Evolutionary conservation across 2,329 filamentous ascomycete species (phyloP).

Genomic region (Cercospora sp.): DNA sequence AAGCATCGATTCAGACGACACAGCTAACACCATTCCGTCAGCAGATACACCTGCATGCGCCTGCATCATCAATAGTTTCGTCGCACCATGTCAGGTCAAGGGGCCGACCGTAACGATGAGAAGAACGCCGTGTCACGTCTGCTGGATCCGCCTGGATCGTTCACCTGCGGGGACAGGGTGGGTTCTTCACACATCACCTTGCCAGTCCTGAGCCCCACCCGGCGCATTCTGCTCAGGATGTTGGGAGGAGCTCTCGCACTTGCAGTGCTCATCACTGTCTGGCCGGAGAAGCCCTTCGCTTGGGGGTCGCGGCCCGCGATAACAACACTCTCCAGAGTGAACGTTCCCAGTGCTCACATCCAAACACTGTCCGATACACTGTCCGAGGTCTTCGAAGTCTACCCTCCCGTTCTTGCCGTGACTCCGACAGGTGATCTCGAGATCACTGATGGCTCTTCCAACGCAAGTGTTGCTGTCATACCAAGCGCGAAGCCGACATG

Average conservation of each 20-base stretch:
- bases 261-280: conserved; percentile 9
- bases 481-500: conserved; percentile 43
- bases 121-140: conserved; percentile 12
- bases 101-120: conserved; percentile 18
- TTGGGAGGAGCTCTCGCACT: conserved; percentile 18
- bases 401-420: conserved; percentile 63
- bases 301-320: background rate
- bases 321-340: background rate
- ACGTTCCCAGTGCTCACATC: conserved; percentile 23
- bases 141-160: conserved; percentile 12
- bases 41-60: conserved; percentile 13
- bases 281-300: background rate
- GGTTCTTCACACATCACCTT: conserved; percentile 17
- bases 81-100: background rate
- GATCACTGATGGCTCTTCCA: conserved; percentile 41
- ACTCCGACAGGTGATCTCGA: conserved; percentile 39
- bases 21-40: conserved; percentile 17
- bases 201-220: conserved; percentile 7
- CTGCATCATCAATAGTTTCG: conserved; percentile 13
- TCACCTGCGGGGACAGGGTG: conserved; percentile 21
- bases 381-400: conserved; percentile 68
- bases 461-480: conserved; percentile 33
- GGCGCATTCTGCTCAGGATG: conserved; percentile 3
- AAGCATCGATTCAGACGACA: background rate
- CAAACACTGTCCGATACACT: conserved; percentile 46